A percentile compares a stretch with the other conserved stretches of the same genome.
phyloP scores from a whole-genome alignment of 2,329 filamentous ascomycete species.

The Metarhizium rileyi region DNA sequence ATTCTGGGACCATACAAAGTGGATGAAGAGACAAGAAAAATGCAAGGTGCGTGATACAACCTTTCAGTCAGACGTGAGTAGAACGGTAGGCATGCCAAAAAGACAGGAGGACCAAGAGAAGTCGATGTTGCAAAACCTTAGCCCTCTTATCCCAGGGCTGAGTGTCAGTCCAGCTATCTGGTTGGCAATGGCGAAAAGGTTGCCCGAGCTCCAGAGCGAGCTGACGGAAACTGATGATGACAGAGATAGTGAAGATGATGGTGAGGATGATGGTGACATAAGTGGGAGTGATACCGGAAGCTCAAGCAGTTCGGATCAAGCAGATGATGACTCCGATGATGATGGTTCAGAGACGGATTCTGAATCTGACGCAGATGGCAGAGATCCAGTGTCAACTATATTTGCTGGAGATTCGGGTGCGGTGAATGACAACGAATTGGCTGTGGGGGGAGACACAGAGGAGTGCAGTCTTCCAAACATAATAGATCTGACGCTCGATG shows the following conservation, averaged over 20 bases:
- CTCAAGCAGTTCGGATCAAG: not conserved
- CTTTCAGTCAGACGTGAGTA: slow-evolving; percentile 20
- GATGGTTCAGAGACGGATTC: not conserved
- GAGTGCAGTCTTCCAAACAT: not conserved
- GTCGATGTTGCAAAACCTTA: slow-evolving; percentile 14
- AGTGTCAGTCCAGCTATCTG: slow-evolving; percentile 6
- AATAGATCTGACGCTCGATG: not conserved
- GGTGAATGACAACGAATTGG: not conserved
- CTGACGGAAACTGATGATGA: not conserved
- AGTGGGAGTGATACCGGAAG: not conserved
- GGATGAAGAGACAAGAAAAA: not conserved
- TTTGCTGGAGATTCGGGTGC: not conserved
- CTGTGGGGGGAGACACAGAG: not conserved
- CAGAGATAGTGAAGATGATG: not conserved
- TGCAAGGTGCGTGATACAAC: slow-evolving; percentile 18
- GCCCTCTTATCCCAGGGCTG: slow-evolving; percentile 10
- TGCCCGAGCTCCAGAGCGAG: not conserved
- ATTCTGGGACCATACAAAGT: slow-evolving; percentile 30
- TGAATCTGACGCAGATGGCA: not conserved
- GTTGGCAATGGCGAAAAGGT: slow-evolving; percentile 1
- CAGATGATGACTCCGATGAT: not conserved
- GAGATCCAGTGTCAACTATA: not conserved
- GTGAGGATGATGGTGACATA: not conserved
- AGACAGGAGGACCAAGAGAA: not conserved
- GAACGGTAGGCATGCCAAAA: slow-evolving; percentile 14